Evolutionary conservation across 352 stramenopile genomes (phyloP).

Genomic region (Pythium utonaiense): DNA sequence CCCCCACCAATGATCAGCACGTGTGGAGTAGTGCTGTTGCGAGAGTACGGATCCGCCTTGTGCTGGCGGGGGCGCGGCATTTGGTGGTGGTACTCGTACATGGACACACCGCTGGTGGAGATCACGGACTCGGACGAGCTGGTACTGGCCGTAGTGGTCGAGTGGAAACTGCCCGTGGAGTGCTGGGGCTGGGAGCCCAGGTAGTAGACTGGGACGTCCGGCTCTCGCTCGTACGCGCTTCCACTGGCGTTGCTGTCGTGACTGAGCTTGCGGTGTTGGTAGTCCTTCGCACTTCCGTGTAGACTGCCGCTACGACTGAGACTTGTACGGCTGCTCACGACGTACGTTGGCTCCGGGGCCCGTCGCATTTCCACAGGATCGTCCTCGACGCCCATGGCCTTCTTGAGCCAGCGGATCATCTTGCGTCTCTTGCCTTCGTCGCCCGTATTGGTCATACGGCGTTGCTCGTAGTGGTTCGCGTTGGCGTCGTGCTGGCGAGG

Average conservation of each 20-base stretch:
- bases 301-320: neutral
- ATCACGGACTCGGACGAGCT: conserved; percentile 7
- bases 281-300: neutral
- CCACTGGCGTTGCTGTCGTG: conserved; percentile 11
- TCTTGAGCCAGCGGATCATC: conserved; percentile 28
- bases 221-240: neutral
- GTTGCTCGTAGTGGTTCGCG: neutral
- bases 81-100: conserved; percentile 27
- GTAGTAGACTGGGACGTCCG: conserved; percentile 11
- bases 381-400: conserved; percentile 19
- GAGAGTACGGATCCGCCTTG: neutral
- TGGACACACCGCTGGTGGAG: conserved; percentile 2
- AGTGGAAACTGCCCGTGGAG: neutral
- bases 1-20: conserved; percentile 39
- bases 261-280: conserved; percentile 3
- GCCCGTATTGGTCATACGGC: neutral
- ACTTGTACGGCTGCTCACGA: neutral
- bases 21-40: conserved; percentile 1
- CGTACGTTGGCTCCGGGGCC: neutral
- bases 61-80: conserved; percentile 4
- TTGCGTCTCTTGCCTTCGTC: conserved; percentile 24
- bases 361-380: conserved; percentile 9
- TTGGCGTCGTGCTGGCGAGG: neutral
- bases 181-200: neutral
- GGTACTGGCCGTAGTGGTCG: neutral